phyloP scores from a whole-genome alignment of 768 basidiomycete genomes.

The Cytidiella melzeri region DNA sequence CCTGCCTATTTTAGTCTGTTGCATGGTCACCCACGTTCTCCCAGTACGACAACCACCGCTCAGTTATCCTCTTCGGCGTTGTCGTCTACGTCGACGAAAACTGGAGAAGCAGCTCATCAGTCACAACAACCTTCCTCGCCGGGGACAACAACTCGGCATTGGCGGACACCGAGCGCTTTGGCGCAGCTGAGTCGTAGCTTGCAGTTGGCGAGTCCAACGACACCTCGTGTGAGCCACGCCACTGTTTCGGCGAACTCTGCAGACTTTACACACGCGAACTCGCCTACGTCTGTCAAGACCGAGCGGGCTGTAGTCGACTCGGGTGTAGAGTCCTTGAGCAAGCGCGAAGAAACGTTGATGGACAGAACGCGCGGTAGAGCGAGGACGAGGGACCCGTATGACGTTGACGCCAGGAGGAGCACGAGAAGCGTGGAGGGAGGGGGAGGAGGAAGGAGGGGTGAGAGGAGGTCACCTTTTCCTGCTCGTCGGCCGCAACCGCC shows the following conservation, averaged over 20 bases:
- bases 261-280: slow-evolving; percentile 3
- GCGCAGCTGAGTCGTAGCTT: slow-evolving; percentile 6
- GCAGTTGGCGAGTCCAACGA: slow-evolving; percentile 20
- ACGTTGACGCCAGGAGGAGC: neutral
- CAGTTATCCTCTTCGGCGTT: slow-evolving; percentile 4
- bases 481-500: slow-evolving; percentile 4
- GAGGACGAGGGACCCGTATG: neutral
- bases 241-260: slow-evolving; percentile 16
- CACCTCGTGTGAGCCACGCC: slow-evolving; percentile 21
- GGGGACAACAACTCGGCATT: no score
- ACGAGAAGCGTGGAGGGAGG: neutral
- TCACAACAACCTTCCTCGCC: no score
- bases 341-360: slow-evolving; percentile 7
- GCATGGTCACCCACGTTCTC: slow-evolving; percentile 31
- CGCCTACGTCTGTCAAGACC: slow-evolving; percentile 18
- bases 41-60: no score
- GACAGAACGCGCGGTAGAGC: neutral
- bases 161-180: neutral
- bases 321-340: slow-evolving; percentile 19
- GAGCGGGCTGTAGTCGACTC: slow-evolving; percentile 20
- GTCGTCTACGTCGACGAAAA: slow-evolving; percentile 11
- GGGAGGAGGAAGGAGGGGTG: neutral
- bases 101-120: neutral
- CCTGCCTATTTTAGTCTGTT: slow-evolving; percentile 74
- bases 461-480: neutral